Conservation (phyloP, 352 stramenopile genomes). For the Pythium monospermum region DNA sequence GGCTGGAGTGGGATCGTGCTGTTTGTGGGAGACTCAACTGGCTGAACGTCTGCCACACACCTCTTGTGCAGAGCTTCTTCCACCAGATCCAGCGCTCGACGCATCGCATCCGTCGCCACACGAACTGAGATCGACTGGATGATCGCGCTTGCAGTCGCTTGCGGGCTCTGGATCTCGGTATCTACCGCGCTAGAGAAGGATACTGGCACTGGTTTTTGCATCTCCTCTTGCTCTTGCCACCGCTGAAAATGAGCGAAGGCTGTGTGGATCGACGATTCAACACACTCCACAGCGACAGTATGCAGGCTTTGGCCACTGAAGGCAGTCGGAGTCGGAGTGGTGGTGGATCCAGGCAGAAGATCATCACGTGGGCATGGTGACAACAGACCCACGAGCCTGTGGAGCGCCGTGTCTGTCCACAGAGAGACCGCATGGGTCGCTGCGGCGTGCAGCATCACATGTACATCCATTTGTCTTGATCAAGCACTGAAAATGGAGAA, state of each 20-base stretch:
- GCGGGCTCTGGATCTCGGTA: too few species aligned
- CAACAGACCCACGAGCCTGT: background rate
- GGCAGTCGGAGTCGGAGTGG: background rate
- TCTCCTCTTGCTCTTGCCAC: too few species aligned
- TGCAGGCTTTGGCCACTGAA: background rate
- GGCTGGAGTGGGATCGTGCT: too few species aligned
- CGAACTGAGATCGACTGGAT: background rate
- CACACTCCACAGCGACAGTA: background rate
- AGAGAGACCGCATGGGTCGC: background rate
- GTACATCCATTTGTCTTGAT: background rate
- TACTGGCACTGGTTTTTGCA: too few species aligned
- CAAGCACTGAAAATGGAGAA: background rate
- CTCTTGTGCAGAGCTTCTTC: background rate
- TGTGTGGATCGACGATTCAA: background rate
- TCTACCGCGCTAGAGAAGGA: too few species aligned
- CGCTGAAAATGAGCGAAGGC: too few species aligned
- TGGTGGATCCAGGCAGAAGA: background rate
- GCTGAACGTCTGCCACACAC: too few species aligned
- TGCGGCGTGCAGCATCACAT: background rate
- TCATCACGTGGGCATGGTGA: too few species aligned
- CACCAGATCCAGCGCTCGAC: background rate
- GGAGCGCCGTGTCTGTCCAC: constrained; percentile 4
- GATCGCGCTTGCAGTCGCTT: too few species aligned
- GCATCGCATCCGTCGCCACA: background rate
- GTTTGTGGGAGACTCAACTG: too few species aligned